These are phyloP conservation scores for Podila epigama DNA, from an alignment of 192 early-diverging fungal species.

Conservation along the genomic window DNA sequence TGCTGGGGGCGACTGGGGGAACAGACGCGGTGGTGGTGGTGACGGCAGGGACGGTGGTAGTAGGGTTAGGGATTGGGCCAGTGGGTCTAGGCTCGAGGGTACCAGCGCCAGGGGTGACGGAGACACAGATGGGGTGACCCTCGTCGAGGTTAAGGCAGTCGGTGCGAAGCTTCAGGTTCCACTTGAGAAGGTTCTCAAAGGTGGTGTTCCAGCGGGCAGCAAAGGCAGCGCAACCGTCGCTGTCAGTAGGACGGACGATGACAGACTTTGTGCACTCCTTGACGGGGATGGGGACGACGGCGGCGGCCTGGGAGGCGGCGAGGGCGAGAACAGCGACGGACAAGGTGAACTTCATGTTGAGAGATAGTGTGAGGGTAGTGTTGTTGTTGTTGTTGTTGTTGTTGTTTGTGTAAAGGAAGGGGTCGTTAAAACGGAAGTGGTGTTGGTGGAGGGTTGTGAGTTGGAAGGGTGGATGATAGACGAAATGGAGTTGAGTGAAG, in stretches of 20 bases:
- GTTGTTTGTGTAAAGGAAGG: conserved; percentile 24
- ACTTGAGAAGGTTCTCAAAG: conserved; percentile 18
- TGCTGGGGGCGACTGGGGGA: neutral
- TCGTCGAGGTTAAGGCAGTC: conserved; percentile 27
- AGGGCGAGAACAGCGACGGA: conserved; percentile 40
- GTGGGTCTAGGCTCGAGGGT: neutral
- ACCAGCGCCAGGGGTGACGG: conserved; percentile 10
- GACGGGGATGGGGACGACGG: conserved; percentile 29
- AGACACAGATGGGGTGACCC: conserved; percentile 27
- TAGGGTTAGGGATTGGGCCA: neutral
- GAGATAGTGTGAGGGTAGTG: neutral
- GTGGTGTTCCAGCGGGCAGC: conserved; percentile 8
- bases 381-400: neutral
- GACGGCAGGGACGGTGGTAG: neutral
- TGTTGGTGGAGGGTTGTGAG: neutral
- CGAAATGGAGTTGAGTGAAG: too few species aligned
- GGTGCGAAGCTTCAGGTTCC: conserved; percentile 22
- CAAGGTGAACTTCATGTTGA: conserved; percentile 43
- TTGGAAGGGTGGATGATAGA: too few species aligned
- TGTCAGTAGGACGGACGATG: conserved; percentile 7
- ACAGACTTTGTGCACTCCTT: conserved; percentile 31
- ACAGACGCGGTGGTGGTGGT: neutral
- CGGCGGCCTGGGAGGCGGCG: conserved; percentile 35
- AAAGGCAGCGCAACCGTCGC: neutral
- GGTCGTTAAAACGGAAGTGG: conserved; percentile 15